phyloP scores from a whole-genome alignment of 352 stramenopile species.

The Pythium volutum region DNA sequence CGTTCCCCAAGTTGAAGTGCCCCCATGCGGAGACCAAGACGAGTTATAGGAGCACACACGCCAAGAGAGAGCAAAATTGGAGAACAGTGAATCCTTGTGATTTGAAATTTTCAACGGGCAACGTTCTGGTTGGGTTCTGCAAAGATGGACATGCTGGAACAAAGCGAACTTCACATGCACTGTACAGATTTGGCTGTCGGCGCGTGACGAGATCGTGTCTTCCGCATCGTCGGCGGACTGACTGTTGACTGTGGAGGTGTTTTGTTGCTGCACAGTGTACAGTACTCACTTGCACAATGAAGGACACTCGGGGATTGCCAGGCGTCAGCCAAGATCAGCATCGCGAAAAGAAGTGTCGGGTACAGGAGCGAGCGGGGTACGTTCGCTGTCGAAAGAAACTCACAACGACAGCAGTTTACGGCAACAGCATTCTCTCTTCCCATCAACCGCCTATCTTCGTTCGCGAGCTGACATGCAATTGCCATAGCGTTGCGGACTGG shows the following conservation, averaged over 20 bases:
- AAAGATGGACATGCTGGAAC: background rate
- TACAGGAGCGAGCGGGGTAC: background rate
- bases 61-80: background rate
- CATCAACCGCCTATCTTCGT: constrained; percentile 8
- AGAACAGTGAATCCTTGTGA: background rate
- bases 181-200: no score
- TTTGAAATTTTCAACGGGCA: constrained; percentile 12
- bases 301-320: no score
- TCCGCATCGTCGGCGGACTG: no score
- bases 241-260: no score
- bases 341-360: background rate
- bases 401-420: background rate
- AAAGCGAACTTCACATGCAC: background rate
- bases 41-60: background rate
- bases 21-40: constrained; percentile 2
- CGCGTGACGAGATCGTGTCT: no score
- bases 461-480: background rate
- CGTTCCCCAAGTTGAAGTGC: background rate
- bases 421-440: background rate
- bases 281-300: no score
- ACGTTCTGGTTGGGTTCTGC: background rate
- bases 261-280: no score
- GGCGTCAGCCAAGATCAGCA: no score
- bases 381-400: background rate
- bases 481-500: background rate